Conservation (phyloP, 2,329 filamentous ascomycete species). For the Penicillium sp. region DNA sequence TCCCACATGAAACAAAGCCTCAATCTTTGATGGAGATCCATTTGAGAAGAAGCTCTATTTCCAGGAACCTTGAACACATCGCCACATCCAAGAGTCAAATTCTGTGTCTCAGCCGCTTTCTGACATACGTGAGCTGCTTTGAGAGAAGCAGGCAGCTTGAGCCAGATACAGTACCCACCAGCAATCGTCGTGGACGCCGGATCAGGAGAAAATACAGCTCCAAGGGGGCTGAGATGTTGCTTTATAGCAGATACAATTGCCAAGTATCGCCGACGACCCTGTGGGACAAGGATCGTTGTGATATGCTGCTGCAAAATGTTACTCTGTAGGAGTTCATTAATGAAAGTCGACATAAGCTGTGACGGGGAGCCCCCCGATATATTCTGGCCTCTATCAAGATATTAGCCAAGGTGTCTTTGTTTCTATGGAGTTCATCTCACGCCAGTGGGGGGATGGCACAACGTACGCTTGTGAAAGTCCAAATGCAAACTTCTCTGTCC, state of each 20-base stretch:
- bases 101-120: slow-evolving; percentile 7
- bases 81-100: slow-evolving; percentile 13
- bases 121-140: slow-evolving; percentile 8
- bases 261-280: slow-evolving; percentile 11
- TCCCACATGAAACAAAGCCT: slow-evolving; percentile 25
- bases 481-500: slow-evolving; percentile 60
- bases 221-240: slow-evolving; percentile 13
- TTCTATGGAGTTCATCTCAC: slow-evolving; percentile 12
- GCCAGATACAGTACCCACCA: slow-evolving; percentile 23
- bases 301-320: slow-evolving; percentile 58
- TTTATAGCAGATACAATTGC: slow-evolving; percentile 11
- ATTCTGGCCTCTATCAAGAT: slow-evolving; percentile 28
- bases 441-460: neutral
- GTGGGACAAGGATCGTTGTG: slow-evolving; percentile 38
- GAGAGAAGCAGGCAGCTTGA: slow-evolving; percentile 15
- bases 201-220: slow-evolving; percentile 15
- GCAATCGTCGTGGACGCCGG: slow-evolving; percentile 1
- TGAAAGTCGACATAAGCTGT: slow-evolving; percentile 60
- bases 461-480: slow-evolving; percentile 60
- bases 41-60: slow-evolving; percentile 46
- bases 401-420: slow-evolving; percentile 6
- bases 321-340: slow-evolving; percentile 56
- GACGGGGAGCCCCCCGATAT: slow-evolving; percentile 61
- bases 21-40: slow-evolving; percentile 13
- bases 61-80: slow-evolving; percentile 53